Base-by-base conservation (phyloP, 345 rosid species). In the Jatropha curcas region DNA sequence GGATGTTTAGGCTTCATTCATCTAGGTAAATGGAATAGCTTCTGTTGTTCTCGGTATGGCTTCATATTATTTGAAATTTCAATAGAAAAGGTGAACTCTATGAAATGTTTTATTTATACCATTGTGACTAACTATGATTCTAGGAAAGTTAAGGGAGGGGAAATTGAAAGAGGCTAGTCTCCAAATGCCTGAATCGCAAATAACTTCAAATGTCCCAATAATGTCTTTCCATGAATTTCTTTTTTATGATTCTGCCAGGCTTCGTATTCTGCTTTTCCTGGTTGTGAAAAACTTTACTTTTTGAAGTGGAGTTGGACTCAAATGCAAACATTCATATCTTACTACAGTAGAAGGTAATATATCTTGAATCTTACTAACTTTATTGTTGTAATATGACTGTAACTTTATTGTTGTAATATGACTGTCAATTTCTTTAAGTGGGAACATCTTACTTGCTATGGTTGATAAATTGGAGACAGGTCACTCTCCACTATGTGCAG, bases 401-500 rank as follows among this genome's bases (percentile, higher is more conserved):
- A 56, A 57, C 56, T 46, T 67, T 16, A 30, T 67, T 70, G 74
- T 30, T 30, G 67, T 71, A 65, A 68, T 22, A 28, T 62, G 60
- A 65, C 19, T 39, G n/a, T 68, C 67, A 33, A 31, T 28, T 70
- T 65, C 58, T 71, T 71, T 39, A 74, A 72, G 82, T 74, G 82
- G 83, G 25, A 76, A 56, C 52, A 53, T 76, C 68, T 72, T 35
- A 76, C 73, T 72, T 60, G 76, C 74, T 71, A 60, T 22, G 5
- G 30, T 57, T 43, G 33, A 53, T 37, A 39, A 71, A 74, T 50
- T 74, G 86, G 80, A 68, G 66, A 65, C 77, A 74, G 14, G 48
- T 71, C 86, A 78, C 45, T 67, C 46, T 76, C 84, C 89, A 85
- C 83, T 76, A 72, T 28, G 53, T 45, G 19, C 60, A 55, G 65